Conservation (phyloP, 495 filamentous ascomycete genomes). For the Oidiodendron maius region DNA sequence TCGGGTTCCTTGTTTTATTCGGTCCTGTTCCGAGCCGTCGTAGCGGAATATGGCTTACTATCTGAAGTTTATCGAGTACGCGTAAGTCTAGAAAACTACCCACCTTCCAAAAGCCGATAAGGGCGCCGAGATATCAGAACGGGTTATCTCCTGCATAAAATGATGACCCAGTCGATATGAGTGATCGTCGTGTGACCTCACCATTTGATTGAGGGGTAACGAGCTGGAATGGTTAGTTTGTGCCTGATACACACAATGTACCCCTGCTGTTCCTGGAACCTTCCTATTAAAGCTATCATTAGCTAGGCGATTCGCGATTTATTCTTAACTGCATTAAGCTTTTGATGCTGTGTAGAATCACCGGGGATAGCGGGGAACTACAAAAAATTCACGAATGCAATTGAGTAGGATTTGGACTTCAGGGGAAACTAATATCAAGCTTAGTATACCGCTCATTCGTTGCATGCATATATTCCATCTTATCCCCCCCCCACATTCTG, state of each 20-base stretch:
- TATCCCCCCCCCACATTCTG: not conserved
- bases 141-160: not conserved
- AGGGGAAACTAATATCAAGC: not conserved
- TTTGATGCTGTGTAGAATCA: not conserved
- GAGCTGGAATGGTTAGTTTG: not conserved
- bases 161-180: not conserved
- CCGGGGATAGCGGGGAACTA: not conserved
- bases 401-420: not conserved
- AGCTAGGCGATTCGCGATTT: not conserved
- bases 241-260: no score
- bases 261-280: not conserved
- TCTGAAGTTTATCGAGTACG: no score
- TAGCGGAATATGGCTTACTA: no score
- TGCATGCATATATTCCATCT: not conserved
- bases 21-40: no score
- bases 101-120: not conserved
- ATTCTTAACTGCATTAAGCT: not conserved
- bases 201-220: not conserved
- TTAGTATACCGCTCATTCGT: not conserved
- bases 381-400: not conserved
- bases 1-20: no score
- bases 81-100: no score
- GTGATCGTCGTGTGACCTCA: not conserved
- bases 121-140: not conserved
- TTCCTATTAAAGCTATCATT: not conserved